A percentile compares a stretch with the other conserved stretches of the same genome.
phyloP scores from a whole-genome alignment of 805 yeast species.

The Blastobotrys americana region DNA sequence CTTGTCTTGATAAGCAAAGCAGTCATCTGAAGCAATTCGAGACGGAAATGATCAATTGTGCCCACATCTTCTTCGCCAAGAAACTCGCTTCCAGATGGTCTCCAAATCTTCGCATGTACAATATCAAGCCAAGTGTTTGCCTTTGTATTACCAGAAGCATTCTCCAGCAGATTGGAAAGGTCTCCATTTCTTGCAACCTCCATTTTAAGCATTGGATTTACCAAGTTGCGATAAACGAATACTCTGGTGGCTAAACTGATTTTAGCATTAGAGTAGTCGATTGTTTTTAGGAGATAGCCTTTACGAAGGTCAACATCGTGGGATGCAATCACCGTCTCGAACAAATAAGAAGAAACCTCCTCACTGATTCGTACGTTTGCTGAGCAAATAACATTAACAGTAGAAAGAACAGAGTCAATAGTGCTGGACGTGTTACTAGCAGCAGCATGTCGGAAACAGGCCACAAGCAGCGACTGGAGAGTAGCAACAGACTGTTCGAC shows the following conservation, averaged over 20 bases:
- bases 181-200: conserved; percentile 49
- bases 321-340: conserved; percentile 46
- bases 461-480: conserved; percentile 46
- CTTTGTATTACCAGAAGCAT: conserved; percentile 24
- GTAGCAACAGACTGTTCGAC: conserved; percentile 61
- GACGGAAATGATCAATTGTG: conserved; percentile 62
- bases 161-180: conserved; percentile 40
- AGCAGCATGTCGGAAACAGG: conserved; percentile 28
- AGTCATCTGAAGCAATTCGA: conserved; percentile 75
- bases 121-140: conserved; percentile 51
- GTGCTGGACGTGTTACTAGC: conserved; percentile 29
- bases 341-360: conserved; percentile 50
- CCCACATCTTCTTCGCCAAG: conserved; percentile 53
- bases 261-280: conserved; percentile 43
- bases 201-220: conserved; percentile 57
- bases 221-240: conserved; percentile 52
- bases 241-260: conserved; percentile 48
- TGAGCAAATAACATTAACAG: conserved; percentile 39
- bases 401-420: conserved; percentile 33
- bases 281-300: conserved; percentile 44
- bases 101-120: conserved; percentile 68
- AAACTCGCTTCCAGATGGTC: conserved; percentile 29
- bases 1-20: conserved; percentile 66
- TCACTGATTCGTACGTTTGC: conserved; percentile 39
- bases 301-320: conserved; percentile 42